Conservation (phyloP, 2,329 filamentous ascomycete species). For the Chalaropsis ovoidea region DNA sequence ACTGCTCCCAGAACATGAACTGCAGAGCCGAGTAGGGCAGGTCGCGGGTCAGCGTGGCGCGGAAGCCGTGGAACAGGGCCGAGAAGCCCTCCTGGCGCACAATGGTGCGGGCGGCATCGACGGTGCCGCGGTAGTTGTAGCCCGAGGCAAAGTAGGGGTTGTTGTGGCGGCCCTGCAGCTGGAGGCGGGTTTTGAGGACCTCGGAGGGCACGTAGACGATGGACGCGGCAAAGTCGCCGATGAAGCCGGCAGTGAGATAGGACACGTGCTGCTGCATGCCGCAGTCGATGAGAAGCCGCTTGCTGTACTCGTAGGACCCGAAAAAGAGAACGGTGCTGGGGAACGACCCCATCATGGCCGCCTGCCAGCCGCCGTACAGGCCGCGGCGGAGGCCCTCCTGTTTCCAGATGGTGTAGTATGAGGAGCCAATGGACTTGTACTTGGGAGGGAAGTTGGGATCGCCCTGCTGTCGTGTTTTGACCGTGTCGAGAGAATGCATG, state of each 20-base stretch:
- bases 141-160: constrained; percentile 89
- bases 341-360: constrained; percentile 84
- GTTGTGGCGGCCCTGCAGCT: constrained; percentile 88
- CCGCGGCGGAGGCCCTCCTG: constrained; percentile 82
- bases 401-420: constrained; percentile 84
- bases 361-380: constrained; percentile 85
- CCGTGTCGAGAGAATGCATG: constrained; percentile 97
- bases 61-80: constrained; percentile 93
- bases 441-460: constrained; percentile 87
- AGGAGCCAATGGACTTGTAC: constrained; percentile 80
- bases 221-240: constrained; percentile 85
- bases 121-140: constrained; percentile 85
- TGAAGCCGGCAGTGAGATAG: constrained; percentile 80
- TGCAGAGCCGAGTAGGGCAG: constrained; percentile 92
- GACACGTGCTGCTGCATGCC: constrained; percentile 73
- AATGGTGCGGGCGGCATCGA: constrained; percentile 79
- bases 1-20: constrained; percentile 97
- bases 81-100: constrained; percentile 68
- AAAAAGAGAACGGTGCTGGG: constrained; percentile 93
- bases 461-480: constrained; percentile 95
- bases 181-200: constrained; percentile 91
- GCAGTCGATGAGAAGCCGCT: constrained; percentile 73
- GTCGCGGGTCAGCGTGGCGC: constrained; percentile 87
- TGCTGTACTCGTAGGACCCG: constrained; percentile 91
- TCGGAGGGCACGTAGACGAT: constrained; percentile 94